A percentile compares a stretch with the other conserved stretches of the same genome.
These are phyloP conservation scores for Aristolochia contorta DNA, from an alignment of 164 flowering plant genomes.

Conservation along the genomic window DNA sequence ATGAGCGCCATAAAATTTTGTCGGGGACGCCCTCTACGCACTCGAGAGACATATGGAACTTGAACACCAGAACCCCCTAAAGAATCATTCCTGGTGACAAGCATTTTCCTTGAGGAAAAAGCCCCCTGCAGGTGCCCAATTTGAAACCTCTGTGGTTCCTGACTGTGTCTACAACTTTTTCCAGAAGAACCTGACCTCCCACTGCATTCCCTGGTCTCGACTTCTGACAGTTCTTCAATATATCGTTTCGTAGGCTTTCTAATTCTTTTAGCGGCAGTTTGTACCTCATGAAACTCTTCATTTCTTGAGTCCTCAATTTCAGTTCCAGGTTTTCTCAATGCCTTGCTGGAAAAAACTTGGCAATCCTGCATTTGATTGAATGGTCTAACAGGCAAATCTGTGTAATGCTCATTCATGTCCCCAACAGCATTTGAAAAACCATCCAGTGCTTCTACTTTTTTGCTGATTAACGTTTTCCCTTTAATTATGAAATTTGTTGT, in stretches of 20 bases:
- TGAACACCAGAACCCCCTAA: slow-evolving; percentile 80
- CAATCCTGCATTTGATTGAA: slow-evolving; percentile 16
- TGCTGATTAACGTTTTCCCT: slow-evolving; percentile 33
- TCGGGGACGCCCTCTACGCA: slow-evolving; percentile 89
- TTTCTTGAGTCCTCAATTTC: slow-evolving; percentile 15
- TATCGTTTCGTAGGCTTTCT: slow-evolving; percentile 90
- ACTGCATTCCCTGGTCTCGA: slow-evolving; percentile 37
- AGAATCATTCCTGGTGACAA: slow-evolving; percentile 56
- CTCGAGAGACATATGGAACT: slow-evolving; percentile 70
- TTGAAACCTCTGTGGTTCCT: slow-evolving; percentile 19
- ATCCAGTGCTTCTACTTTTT: slow-evolving; percentile 16
- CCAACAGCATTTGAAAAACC: slow-evolving; percentile 8
- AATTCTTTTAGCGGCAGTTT: slow-evolving; percentile 56
- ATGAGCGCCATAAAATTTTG: slow-evolving; percentile 53
- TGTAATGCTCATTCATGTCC: slow-evolving; percentile 12
- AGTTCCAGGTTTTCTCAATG: slow-evolving; percentile 14
- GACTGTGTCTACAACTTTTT: slow-evolving; percentile 23
- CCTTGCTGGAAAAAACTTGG: slow-evolving; percentile 21
- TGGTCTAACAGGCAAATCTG: slow-evolving; percentile 13
- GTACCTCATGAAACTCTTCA: slow-evolving; percentile 35
- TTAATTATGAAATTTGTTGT: slow-evolving; percentile 46
- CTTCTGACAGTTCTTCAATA: slow-evolving; percentile 90
- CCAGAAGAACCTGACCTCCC: slow-evolving; percentile 29
- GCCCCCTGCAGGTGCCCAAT: slow-evolving; percentile 22
- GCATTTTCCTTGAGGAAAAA: slow-evolving; percentile 24